phyloP scores from a whole-genome alignment of 2,329 filamentous ascomycete species.

The Mariannaea sp. region DNA sequence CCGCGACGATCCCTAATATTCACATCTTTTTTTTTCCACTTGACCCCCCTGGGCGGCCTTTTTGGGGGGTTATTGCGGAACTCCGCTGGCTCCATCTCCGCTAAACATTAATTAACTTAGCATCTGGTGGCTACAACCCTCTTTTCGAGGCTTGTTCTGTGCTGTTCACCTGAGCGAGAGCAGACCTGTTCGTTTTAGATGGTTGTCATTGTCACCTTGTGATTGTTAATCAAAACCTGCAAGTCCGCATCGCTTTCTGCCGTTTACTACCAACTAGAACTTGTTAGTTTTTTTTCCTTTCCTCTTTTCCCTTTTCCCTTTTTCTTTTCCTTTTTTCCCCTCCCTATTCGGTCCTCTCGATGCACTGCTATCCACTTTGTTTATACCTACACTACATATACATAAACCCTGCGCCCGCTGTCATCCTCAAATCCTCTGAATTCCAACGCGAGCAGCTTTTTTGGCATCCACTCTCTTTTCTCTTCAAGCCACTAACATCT shows the following conservation, averaged over 20 bases:
- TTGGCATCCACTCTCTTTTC: not conserved
- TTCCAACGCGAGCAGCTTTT: not conserved
- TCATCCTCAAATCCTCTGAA: not conserved
- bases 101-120: not conserved
- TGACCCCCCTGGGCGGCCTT: constrained; percentile 4
- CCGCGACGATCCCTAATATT: not conserved
- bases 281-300: not conserved
- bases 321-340: not conserved
- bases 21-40: not conserved
- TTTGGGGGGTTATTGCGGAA: not conserved
- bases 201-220: not conserved
- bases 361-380: not conserved
- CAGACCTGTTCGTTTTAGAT: not conserved
- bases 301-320: not conserved
- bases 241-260: not conserved
- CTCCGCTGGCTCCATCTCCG: constrained; percentile 7
- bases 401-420: not conserved
- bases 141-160: not conserved
- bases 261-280: not conserved
- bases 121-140: not conserved
- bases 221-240: not conserved
- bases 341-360: not conserved
- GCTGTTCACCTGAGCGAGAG: not conserved
- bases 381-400: not conserved
- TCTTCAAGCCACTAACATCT: not conserved